phyloP scores from a whole-genome alignment of 768 basidiomycete genomes.

The Dacryopinax primogenitus region DNA sequence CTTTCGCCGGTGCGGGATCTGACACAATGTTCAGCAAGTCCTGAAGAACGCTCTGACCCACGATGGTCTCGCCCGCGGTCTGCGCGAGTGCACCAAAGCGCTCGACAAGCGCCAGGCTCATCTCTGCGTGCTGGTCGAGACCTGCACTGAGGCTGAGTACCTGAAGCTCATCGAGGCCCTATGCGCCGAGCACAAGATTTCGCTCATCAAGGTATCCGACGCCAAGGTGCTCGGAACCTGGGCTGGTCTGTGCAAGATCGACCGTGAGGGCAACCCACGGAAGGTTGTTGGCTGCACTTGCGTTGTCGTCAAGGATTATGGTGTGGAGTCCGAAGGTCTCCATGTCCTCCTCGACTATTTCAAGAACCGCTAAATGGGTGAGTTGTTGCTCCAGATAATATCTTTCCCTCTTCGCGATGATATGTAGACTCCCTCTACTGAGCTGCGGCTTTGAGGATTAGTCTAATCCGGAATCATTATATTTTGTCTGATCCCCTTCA shows the following conservation, averaged over 20 bases:
- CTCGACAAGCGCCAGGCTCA: constrained; percentile 98
- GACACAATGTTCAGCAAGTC: constrained; percentile 55
- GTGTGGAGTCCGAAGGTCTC: constrained; percentile 85
- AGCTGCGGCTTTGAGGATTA: constrained; percentile 52
- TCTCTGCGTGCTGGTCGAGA: constrained; percentile 97
- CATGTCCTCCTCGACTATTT: constrained; percentile 92
- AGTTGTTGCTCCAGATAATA: constrained; percentile 14
- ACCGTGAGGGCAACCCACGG: constrained; percentile 94
- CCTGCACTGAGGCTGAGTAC: constrained; percentile 97
- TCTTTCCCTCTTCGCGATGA: constrained; percentile 41
- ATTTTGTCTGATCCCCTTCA: constrained; percentile 45
- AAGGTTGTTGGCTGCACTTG: constrained; percentile 89
- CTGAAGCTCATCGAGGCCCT: constrained; percentile 99
- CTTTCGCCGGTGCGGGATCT: background rate
- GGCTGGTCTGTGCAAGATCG: constrained; percentile 99
- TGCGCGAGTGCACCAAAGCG: constrained; percentile 95
- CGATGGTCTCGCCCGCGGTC: constrained; percentile 95
- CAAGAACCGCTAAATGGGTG: constrained; percentile 64
- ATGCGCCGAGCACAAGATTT: constrained; percentile 98
- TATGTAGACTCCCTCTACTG: constrained; percentile 90
- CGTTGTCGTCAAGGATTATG: constrained; percentile 97
- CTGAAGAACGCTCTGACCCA: constrained; percentile 97
- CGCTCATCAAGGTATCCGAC: constrained; percentile 97
- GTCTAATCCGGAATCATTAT: constrained; percentile 84
- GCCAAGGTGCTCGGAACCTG: constrained; percentile 95